Percentiles rank a stretch among this genome's conserved stretches.
These are phyloP conservation scores for Lodderomyces jiufengensis DNA, from an alignment of 1,139 yeast species.

Conservation along the genomic window DNA sequence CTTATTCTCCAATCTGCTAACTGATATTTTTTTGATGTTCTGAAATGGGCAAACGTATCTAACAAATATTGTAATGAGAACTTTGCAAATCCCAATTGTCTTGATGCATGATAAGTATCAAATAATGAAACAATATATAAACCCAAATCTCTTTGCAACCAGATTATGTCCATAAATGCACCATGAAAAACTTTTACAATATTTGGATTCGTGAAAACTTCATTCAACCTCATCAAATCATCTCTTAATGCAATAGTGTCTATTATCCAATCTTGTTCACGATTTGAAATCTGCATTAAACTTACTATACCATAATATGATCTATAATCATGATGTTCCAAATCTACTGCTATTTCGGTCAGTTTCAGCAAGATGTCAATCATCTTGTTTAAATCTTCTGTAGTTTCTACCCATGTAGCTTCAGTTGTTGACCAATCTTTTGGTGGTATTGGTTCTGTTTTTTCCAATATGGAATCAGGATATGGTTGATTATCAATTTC, in stretches of 20 bases:
- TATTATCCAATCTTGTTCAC: slow-evolving; percentile 78
- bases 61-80: slow-evolving; percentile 82
- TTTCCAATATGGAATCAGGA: slow-evolving; percentile 53
- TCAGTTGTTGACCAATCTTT: slow-evolving; percentile 62
- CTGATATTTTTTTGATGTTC: slow-evolving; percentile 92
- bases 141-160: slow-evolving; percentile 97
- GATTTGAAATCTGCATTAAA: slow-evolving; percentile 86
- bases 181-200: slow-evolving; percentile 92
- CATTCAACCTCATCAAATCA: slow-evolving; percentile 64
- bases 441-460: slow-evolving; percentile 50
- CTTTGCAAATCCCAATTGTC: slow-evolving; percentile 70
- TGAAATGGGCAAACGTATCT: slow-evolving; percentile 76
- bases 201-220: slow-evolving; percentile 73
- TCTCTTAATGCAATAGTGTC: slow-evolving; percentile 76
- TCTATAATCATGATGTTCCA: slow-evolving; percentile 94
- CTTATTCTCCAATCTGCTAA: slow-evolving; percentile 95
- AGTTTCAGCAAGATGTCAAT: slow-evolving; percentile 46
- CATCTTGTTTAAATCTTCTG: slow-evolving; percentile 52
- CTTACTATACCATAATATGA: slow-evolving; percentile 89
- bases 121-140: slow-evolving; percentile 83
- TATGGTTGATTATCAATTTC: slow-evolving; percentile 75
- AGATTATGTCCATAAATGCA: slow-evolving; percentile 92
- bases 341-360: slow-evolving; percentile 84
- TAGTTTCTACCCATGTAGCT: slow-evolving; percentile 71
- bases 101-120: slow-evolving; percentile 91